A percentile compares a stretch with the other conserved stretches of the same genome.
Evolutionary conservation across 140 eudicot species (phyloP).

Genomic region (Oenanthe javanica): DNA sequence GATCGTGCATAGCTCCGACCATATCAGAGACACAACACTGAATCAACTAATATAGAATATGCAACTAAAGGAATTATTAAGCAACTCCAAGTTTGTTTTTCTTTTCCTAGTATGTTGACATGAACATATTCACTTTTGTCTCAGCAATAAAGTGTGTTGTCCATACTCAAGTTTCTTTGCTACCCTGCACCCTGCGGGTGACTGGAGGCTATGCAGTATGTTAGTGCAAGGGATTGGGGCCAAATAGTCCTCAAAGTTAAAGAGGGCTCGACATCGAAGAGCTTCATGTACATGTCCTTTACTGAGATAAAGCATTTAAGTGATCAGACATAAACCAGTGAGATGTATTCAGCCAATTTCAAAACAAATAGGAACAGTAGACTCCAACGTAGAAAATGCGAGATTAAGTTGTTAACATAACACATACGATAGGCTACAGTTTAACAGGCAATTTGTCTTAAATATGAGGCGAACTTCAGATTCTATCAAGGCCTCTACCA

Average conservation of each 20-base stretch:
- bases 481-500: background rate
- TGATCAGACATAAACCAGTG: background rate
- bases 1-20: background rate
- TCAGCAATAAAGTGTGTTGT: background rate
- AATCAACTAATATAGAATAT: background rate
- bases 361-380: background rate
- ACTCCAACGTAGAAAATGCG: background rate
- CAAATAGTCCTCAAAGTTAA: background rate
- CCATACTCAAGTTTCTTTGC: background rate
- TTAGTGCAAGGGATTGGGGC: background rate
- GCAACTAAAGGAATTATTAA: background rate
- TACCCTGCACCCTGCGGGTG: background rate
- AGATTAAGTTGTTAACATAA: background rate
- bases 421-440: background rate
- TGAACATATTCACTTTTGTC: background rate
- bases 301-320: background rate
- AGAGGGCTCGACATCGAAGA: background rate
- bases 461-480: background rate
- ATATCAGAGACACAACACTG: background rate
- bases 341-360: background rate
- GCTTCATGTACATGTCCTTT: background rate
- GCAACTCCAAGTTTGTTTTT: background rate
- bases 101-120: background rate
- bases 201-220: background rate
- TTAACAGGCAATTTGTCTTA: background rate